These are phyloP conservation scores for Botryosphaeria dothidea DNA, from an alignment of 2,329 filamentous ascomycete genomes.

Conservation along the genomic window DNA sequence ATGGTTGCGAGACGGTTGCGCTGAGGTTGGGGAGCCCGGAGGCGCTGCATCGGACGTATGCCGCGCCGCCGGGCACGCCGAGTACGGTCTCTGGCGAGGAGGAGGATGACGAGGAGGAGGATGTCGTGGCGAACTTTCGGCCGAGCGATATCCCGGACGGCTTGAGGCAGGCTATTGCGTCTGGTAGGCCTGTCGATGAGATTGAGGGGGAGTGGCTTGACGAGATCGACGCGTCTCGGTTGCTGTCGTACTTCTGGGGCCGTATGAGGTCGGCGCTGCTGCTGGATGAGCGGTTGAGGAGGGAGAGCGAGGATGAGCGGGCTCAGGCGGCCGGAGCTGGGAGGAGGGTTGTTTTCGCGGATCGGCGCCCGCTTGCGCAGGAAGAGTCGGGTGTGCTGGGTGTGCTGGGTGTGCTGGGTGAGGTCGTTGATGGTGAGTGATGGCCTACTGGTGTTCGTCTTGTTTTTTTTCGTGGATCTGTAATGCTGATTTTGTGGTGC, in stretches of 20 bases:
- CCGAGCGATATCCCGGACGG: not conserved
- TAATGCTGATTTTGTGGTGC: not conserved
- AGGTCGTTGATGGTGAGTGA: not conserved
- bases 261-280: not conserved
- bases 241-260: not conserved
- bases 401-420: not conserved
- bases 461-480: not conserved
- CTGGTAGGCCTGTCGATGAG: not conserved
- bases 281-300: not conserved
- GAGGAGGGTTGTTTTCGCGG: not conserved
- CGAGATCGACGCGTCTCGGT: not conserved
- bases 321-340: not conserved
- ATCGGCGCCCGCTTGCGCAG: not conserved
- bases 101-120: not conserved
- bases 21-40: not conserved
- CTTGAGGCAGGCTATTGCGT: not conserved
- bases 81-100: no score
- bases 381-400: not conserved
- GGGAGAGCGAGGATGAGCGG: not conserved
- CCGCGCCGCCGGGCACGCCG: not conserved
- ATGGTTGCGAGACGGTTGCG: not conserved
- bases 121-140: not conserved
- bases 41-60: not conserved
- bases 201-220: not conserved
- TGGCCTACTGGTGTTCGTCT: not conserved